These are phyloP conservation scores for Geotrichum cucujoidarum DNA, from an alignment of 1,139 yeast genomes.

Conservation along the genomic window DNA sequence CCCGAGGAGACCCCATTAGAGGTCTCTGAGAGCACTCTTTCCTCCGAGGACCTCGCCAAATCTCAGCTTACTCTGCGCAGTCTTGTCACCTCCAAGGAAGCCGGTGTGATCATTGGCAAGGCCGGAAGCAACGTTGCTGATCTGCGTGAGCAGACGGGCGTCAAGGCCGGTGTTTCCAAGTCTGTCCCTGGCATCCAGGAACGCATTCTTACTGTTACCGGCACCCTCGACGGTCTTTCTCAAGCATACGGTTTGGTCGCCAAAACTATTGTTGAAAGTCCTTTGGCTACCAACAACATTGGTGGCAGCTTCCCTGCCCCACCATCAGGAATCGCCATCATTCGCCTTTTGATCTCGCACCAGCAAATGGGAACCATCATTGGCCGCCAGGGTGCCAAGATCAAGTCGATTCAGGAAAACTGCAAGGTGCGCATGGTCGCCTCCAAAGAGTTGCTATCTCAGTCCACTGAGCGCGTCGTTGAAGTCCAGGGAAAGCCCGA, in stretches of 20 bases:
- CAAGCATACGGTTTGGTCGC: conserved; percentile 70
- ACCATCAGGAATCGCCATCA: conserved; percentile 49
- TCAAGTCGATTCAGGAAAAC: conserved; percentile 70
- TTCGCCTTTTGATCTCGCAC: conserved; percentile 76
- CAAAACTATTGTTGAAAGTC: conserved; percentile 48
- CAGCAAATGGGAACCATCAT: conserved; percentile 87
- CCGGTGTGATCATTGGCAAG: conserved; percentile 87
- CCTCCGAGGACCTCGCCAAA: conserved; percentile 17
- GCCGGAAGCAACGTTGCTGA: conserved; percentile 77
- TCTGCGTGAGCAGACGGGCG: conserved; percentile 69
- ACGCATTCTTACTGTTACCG: conserved; percentile 76
- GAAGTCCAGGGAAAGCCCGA: conserved; percentile 81
- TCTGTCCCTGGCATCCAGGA: conserved; percentile 79
- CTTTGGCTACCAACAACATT: conserved; percentile 43
- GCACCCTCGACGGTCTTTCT: conserved; percentile 69
- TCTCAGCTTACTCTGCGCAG: conserved; percentile 45
- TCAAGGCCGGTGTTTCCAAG: conserved; percentile 86
- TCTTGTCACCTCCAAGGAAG: conserved; percentile 78
- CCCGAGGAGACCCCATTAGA: conserved; percentile 8
- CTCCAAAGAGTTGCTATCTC: conserved; percentile 76
- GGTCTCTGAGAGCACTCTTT: conserved; percentile 4
- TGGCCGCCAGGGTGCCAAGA: conserved; percentile 79
- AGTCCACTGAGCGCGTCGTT: conserved; percentile 80
- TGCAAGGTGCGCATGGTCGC: conserved; percentile 80
- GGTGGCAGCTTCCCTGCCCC: conserved; percentile 46